Evolutionary conservation across 2,329 filamentous ascomycete species (phyloP), one percentile per base, ranked within the genome.

Genomic region (Diaporthe sp.): DNA sequence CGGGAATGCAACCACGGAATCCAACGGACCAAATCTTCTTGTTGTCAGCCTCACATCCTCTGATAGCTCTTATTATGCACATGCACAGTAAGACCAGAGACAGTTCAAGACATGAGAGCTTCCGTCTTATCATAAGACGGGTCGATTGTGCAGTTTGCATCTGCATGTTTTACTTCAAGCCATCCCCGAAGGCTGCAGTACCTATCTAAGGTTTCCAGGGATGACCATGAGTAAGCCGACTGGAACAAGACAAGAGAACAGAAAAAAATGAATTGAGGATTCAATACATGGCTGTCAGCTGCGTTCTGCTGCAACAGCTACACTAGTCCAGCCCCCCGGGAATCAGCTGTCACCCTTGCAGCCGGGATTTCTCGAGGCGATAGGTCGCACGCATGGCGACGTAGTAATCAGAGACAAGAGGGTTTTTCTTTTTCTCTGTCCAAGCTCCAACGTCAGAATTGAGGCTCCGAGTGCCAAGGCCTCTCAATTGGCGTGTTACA

Each of bases 401-500:
- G 58, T 47, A 33, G 60, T 19, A 64, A 19, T n/a, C 4, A 10
- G 54, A 33, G 60, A 64, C 15, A 8, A 8, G 33, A 35, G 30
- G 38, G 61, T 42, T 50, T 67, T 52, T 10, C 25, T 52, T 47
- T 45, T 64, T 58, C 17, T 35, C 19, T 38, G 8, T 25, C 40
- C 35, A 42, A 61, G 52, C 33, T 66, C 30, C 57, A 70, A 72
- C 74, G 61, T 75, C 64, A 68, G 47, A 42, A 52, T 69, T 69
- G 74, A 69, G 74, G 74, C 74, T 75, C 73, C 74, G 42, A 52
- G 33, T 64, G 42, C 33, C 28, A 73, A 30, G 52, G 47, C 52
- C 70, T 38, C 52, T 38, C 52, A 33, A 54, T 55, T 60, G 57
- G 40, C 17, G 42, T 30, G 22, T 12, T 28, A 45, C 73, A 73